Evolutionary conservation across 75 land plant species (phyloP).

Genomic region (Sequoiadendron giganteum): DNA sequence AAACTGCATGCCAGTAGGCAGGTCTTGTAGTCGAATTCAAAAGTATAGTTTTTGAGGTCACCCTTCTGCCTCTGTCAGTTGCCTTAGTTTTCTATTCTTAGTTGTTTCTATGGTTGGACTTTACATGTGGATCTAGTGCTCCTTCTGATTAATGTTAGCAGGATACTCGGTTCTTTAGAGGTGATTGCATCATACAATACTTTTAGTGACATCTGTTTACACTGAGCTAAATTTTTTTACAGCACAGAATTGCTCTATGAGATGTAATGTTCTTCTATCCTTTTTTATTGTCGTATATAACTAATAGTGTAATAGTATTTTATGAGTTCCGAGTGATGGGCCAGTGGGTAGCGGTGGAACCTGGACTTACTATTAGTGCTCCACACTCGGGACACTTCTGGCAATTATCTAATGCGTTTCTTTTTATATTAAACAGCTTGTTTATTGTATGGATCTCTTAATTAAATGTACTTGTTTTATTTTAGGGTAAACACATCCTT

Average conservation of each 20-base stretch:
- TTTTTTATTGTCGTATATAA: neutral
- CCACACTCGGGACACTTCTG: neutral
- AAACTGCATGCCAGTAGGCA: neutral
- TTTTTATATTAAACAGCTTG: neutral
- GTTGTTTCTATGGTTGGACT: neutral
- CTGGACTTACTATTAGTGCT: neutral
- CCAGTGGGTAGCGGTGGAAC: no score
- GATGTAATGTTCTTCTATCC: neutral
- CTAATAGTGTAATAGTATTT: no score
- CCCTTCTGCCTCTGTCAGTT: neutral
- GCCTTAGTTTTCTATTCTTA: neutral
- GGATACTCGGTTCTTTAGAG: neutral
- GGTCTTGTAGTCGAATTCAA: neutral
- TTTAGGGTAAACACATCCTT: neutral
- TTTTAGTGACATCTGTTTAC: neutral
- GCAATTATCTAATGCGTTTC: neutral
- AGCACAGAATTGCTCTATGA: neutral
- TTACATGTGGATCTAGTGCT: neutral
- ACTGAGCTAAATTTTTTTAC: no score
- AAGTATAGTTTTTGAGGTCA: neutral
- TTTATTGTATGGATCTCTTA: neutral
- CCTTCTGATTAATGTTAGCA: neutral
- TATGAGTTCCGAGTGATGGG: no score
- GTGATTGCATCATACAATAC: neutral
- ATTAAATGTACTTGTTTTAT: neutral